Percentiles rank a stretch among this genome's conserved stretches.
Evolutionary conservation across 2,329 filamentous ascomycete species (phyloP).

Genomic region (Hymenoscyphus infarciens): DNA sequence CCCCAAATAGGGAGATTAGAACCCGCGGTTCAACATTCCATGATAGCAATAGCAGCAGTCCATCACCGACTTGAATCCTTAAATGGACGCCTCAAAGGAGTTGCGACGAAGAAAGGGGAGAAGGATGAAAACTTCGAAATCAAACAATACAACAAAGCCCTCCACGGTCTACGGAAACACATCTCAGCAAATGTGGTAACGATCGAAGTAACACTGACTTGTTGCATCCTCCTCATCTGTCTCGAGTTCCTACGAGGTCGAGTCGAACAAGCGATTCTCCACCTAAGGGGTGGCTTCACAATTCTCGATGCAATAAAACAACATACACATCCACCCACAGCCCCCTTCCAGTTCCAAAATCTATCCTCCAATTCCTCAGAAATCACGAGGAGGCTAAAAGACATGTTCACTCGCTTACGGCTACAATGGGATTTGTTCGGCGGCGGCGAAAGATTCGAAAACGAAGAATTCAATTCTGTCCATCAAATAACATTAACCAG

Average conservation of each 20-base stretch:
- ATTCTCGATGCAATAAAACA: not conserved
- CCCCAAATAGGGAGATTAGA: not conserved
- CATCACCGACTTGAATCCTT: not conserved
- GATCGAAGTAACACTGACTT: not conserved
- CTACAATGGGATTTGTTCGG: not conserved
- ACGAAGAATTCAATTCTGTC: not conserved
- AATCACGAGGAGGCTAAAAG: no score
- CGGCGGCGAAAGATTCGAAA: not conserved
- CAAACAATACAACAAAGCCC: conserved; percentile 3
- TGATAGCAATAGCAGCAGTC: not conserved
- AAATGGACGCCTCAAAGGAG: not conserved
- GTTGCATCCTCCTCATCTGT: not conserved
- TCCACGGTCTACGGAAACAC: not conserved
- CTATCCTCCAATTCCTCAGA: no score
- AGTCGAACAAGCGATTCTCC: not conserved
- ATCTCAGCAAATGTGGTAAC: not conserved
- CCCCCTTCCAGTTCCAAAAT: no score
- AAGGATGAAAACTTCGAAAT: not conserved
- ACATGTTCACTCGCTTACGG: not conserved
- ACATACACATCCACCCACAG: not conserved
- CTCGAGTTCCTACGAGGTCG: not conserved
- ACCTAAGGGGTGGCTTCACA: not conserved
- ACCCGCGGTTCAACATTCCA: conserved; percentile 2
- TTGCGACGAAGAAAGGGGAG: no score
- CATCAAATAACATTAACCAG: not conserved